Evolutionary conservation across 805 yeast genomes (phyloP), one percentile per base, ranked within the genome.

Genomic region (Candida rishiriensis): DNA sequence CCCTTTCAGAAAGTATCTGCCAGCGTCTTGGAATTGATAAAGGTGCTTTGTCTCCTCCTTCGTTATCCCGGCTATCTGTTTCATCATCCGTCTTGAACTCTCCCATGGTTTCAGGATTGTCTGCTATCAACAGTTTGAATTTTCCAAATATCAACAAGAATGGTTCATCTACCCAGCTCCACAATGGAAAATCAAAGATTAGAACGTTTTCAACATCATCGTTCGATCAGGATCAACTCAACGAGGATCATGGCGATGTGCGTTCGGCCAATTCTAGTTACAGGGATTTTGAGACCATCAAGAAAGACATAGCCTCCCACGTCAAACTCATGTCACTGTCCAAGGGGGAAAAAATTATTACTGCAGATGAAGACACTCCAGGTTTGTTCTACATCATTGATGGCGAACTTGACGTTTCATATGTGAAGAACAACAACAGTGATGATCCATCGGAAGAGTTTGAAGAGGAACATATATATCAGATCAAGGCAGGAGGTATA

Each of bases 371-470:
- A 12, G 72, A 75, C 39, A 79, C 83, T 38, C 78, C 82, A 1
- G 99, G 98, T 0, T 60, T 91, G 11, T 88, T 72, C 58, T 91
- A 84, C 56, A 82, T 91, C 4, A 76, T 91, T 40, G 84, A 83
- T 43, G 99, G 99, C 2, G 55, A 71, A 5, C 64, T 91, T 32
- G 88, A 85, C 36, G 86, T 88, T 0, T 67, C 71, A 7, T 74
- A 74, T 51, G 58, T 61, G n/a, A 74, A 71, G 38, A 55, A 41
- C 42, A 48, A 51, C 17, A 52, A 55, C 28, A 21, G 7, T 7
- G 56, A 49, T 36, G 56, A 50, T 15, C 21, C 40, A 10, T 35
- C 44, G 7, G 40, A 40, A 12, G 30, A 44, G 32, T 37, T 39
- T 18, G 54, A 53, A 29, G 72, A 70, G 33, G 73, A 70, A 33